Base-by-base conservation (phyloP, 108 stramenopile species). In the Licmophora abbreviata region DNA sequence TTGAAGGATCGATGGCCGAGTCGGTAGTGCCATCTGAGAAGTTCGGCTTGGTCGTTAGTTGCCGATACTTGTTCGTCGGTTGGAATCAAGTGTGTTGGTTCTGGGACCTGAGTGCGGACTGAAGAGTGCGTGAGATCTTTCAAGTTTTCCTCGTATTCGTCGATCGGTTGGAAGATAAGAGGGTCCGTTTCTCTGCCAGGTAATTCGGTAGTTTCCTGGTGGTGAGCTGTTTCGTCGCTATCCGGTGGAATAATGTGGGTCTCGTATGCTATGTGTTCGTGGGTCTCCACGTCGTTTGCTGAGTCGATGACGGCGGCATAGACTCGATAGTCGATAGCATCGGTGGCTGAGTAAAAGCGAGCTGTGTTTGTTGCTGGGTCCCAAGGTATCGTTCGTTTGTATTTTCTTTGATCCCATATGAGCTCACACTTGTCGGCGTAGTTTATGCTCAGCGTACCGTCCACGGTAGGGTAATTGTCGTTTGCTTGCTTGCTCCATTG, bases 11-110 rank as follows among this genome's bases (percentile, higher is more conserved):
- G 14, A 31, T 66, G 58, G 15, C 58, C 48, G n/a, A 69, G 51
- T 7, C 56, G 24, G 44, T 63, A 54, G 24, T 69, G 61, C 68
- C 61, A 69, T 3, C 22, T 17, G 2, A 53, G 37, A 18, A 53
- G 10, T 4, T 53, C 36, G 9, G 36, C 52, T 40, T 40, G 38
- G 5, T 15, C 18, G 38, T 2, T 35, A 23, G 22, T 38, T 24
- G 14, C 18, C n/a, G n/a, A n/a, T n/a, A n/a, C n/a, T n/a, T n/a
- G n/a, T n/a, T n/a, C n/a, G n/a, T n/a, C n/a, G n/a, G n/a, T n/a
- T n/a, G n/a, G n/a, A n/a, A n/a, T n/a, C n/a, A n/a, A n/a, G n/a
- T n/a, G n/a, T n/a, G n/a, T n/a, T n/a, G n/a, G n/a, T n/a, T n/a
- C n/a, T n/a, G n/a, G n/a, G n/a, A n/a, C n/a, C n/a, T n/a, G n/a